Base-by-base conservation (phyloP, 768 basidiomycete genomes). In the Lactarius tabidus region DNA sequence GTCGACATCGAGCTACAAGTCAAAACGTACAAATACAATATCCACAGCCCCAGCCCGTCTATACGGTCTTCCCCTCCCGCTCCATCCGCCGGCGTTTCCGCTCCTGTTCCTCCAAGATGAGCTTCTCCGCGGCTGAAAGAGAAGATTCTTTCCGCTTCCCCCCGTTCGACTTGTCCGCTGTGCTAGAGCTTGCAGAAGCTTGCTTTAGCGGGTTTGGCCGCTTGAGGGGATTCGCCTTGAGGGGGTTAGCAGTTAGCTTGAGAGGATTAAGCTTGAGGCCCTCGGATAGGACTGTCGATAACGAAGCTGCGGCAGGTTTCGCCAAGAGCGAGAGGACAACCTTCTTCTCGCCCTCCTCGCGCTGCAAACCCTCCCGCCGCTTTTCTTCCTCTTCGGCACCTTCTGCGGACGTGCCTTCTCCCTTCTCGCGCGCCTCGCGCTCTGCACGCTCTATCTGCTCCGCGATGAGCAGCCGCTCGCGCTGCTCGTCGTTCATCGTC, bases 401-500 rank as follows among this genome's bases (percentile, higher is more conserved):
- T 6, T 72, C 72, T 14, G 71, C 71, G 20, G 78, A 75, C 6
- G 61, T 64, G 9, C 67, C 72, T 18, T 69, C 72, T 28, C 69
- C 67, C 43, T 70, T 70, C 3, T 77, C 80, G 54, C 74, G 75
- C 17, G 74, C 77, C 64, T 87, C 85, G 20, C 77, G 79, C 8
- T 79, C 80, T 2, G 96, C 97, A 43, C 94, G 83, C 74, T 92
- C 93, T 62, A 99, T 98, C 77, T 99, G 96, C 71, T 97, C 95
- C 14, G 88, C 82, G 67, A 99, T 90, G 57, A 94, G 82, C 71
- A 85, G 78, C 18, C 97, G 87, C 76, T 98, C 96, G 48, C 97
- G 84, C 74, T 94, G 91, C 76, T 99, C 97, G 72, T 98, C 96
- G 26, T 93, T 95, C 74, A 87, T 88, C 29, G 92, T 92, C 28